These are phyloP conservation scores for Teunomyces pallodes DNA, from an alignment of 805 yeast species.

Conservation along the genomic window DNA sequence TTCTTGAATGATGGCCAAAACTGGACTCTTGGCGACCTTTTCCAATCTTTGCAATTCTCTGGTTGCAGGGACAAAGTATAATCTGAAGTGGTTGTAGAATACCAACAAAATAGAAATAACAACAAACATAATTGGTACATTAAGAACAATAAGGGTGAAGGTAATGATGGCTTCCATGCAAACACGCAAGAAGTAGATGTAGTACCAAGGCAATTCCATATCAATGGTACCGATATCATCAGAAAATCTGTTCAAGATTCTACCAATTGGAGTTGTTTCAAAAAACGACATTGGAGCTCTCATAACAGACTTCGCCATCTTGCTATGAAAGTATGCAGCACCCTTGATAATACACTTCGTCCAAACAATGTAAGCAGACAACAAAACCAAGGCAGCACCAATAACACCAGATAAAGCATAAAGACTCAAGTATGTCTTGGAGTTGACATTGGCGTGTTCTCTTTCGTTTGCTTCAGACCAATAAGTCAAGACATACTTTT, in stretches of 20 bases:
- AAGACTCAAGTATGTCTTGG: slow-evolving; percentile 47
- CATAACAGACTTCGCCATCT: slow-evolving; percentile 53
- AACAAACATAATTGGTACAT: slow-evolving; percentile 53
- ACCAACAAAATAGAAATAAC: slow-evolving; percentile 47
- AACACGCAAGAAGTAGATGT: slow-evolving; percentile 46
- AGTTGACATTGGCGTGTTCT: slow-evolving; percentile 39
- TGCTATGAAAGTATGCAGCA: slow-evolving; percentile 52
- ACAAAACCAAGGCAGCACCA: slow-evolving; percentile 46
- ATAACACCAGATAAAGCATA: slow-evolving; percentile 57
- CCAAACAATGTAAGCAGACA: slow-evolving; percentile 49
- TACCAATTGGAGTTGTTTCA: slow-evolving; percentile 67
- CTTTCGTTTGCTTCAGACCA: slow-evolving; percentile 61
- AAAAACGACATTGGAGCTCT: slow-evolving; percentile 65
- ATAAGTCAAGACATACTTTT: slow-evolving; percentile 63
- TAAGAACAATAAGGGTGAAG: slow-evolving; percentile 48
- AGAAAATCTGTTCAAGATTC: slow-evolving; percentile 63
- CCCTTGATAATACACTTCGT: slow-evolving; percentile 55
- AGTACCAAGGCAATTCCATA: slow-evolving; percentile 52
- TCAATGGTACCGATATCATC: slow-evolving; percentile 61
- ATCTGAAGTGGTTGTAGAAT: slow-evolving; percentile 68
- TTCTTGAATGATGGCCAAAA: slow-evolving; percentile 80
- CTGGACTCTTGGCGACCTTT: slow-evolving; percentile 69
- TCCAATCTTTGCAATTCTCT: slow-evolving; percentile 77
- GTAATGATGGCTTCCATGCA: slow-evolving; percentile 48
- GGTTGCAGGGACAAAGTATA: slow-evolving; percentile 63